Evolutionary conservation across 305 asterid species (phyloP).

Genomic region (Ilex paraguariensis): DNA sequence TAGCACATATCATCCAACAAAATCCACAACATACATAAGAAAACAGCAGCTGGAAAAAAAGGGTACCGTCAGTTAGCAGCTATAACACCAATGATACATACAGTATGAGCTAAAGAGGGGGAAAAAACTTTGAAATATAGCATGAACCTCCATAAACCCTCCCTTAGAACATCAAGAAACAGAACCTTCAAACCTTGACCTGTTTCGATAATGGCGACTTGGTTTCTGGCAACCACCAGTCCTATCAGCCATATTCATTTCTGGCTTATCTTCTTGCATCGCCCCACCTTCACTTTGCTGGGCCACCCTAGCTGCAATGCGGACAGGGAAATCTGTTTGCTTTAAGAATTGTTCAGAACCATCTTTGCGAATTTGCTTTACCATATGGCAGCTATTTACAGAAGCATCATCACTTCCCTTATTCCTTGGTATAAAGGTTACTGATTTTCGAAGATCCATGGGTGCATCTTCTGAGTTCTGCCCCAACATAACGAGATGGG

Average conservation of each 20-base stretch:
- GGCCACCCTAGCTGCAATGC: conserved; percentile 16
- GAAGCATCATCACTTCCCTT: neutral
- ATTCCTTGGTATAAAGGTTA: conserved; percentile 14
- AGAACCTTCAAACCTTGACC: conserved; percentile 7
- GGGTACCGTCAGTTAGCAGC: too few species aligned
- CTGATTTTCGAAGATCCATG: conserved; percentile 6
- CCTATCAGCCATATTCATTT: neutral
- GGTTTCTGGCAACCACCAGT: neutral
- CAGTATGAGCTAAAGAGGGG: too few species aligned
- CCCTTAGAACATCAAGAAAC: conserved; percentile 3
- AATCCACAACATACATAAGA: too few species aligned
- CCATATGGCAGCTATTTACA: neutral
- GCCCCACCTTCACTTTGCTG: conserved; percentile 5
- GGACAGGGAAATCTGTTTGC: conserved; percentile 4
- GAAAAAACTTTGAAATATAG: too few species aligned
- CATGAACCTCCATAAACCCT: too few species aligned
- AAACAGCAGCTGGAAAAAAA: too few species aligned
- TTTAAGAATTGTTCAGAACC: conserved; percentile 3
- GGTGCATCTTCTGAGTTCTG: neutral
- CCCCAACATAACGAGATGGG: neutral
- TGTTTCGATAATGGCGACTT: conserved; percentile 16
- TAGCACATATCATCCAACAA: too few species aligned
- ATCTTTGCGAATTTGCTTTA: neutral
- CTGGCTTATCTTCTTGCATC: conserved; percentile 16
- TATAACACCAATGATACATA: too few species aligned